A percentile compares a stretch with the other conserved stretches of the same genome.
Evolutionary conservation across 2,329 filamentous ascomycete genomes (phyloP).

Genomic region (Aspergillus oerlinghausenensis): DNA sequence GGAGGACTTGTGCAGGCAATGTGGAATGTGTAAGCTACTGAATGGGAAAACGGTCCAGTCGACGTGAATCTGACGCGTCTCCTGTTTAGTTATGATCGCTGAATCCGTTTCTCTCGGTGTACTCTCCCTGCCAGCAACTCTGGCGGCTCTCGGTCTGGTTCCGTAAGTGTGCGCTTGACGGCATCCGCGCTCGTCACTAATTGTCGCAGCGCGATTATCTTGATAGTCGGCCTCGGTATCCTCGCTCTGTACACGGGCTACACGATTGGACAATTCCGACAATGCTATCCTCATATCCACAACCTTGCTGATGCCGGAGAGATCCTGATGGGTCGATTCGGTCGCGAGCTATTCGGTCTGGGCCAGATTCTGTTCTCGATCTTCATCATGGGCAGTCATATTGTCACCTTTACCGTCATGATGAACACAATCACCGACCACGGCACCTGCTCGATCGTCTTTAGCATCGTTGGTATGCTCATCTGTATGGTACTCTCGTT

Average conservation of each 20-base stretch:
- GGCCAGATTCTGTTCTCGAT: conserved; percentile 61
- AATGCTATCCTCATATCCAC: conserved; percentile 55
- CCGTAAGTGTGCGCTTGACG: conserved; percentile 31
- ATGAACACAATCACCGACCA: conserved; percentile 61
- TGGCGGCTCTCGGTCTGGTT: conserved; percentile 49
- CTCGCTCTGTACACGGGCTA: conserved; percentile 57
- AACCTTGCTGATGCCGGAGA: conserved; percentile 65
- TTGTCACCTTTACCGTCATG: conserved; percentile 65
- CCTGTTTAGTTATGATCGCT: conserved; percentile 47
- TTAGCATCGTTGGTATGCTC: conserved; percentile 54
- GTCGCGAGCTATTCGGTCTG: conserved; percentile 58
- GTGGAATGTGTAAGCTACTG: conserved; percentile 29
- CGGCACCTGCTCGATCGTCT: conserved; percentile 59
- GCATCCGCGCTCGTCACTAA: conserved; percentile 5
- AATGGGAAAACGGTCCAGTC: neutral
- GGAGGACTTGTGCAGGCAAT: conserved; percentile 25
- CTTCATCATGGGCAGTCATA: conserved; percentile 67
- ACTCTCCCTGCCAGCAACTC: conserved; percentile 50
- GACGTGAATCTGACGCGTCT: neutral
- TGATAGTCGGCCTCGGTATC: conserved; percentile 52
- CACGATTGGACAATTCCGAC: conserved; percentile 55
- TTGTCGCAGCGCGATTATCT: conserved; percentile 43
- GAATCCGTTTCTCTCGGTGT: conserved; percentile 55
- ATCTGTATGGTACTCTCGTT: conserved; percentile 57
- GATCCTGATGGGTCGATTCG: conserved; percentile 57